Evolutionary conservation across 2,329 filamentous ascomycete genomes (phyloP).

Genomic region (Cladosporium sp.): DNA sequence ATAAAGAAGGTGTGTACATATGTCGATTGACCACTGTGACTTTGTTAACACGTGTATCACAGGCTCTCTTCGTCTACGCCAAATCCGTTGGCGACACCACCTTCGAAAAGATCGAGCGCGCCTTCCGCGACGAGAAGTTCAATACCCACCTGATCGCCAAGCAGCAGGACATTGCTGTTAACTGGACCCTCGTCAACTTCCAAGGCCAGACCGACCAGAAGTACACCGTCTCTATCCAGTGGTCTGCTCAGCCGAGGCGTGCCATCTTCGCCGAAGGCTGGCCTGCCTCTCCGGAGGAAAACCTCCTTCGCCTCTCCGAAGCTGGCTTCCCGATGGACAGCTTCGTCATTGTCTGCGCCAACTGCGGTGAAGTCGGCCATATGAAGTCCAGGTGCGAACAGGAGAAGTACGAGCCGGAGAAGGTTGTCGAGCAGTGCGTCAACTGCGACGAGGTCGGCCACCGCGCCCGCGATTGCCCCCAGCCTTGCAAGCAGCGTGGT

Average conservation of each 20-base stretch:
- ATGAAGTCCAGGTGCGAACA: conserved; percentile 43
- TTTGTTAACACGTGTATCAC: not conserved
- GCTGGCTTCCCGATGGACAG: conserved; percentile 50
- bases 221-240: conserved; percentile 49
- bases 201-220: conserved; percentile 58
- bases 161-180: conserved; percentile 49
- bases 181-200: conserved; percentile 67
- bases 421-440: conserved; percentile 41
- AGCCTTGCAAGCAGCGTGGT: conserved; percentile 41
- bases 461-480: conserved; percentile 58
- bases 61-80: conserved; percentile 49
- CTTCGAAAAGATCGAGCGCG: conserved; percentile 58
- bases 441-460: conserved; percentile 53
- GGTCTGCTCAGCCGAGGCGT: conserved; percentile 44
- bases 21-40: not conserved
- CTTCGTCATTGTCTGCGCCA: conserved; percentile 47
- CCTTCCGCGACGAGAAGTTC: conserved; percentile 53
- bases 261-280: conserved; percentile 44
- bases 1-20: conserved; percentile 50
- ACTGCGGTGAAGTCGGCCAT: conserved; percentile 51
- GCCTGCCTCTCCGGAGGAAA: conserved; percentile 48
- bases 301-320: conserved; percentile 47
- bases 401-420: conserved; percentile 39
- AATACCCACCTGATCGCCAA: conserved; percentile 60
- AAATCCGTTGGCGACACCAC: conserved; percentile 57